phyloP scores from a whole-genome alignment of 2,329 filamentous ascomycete genomes.

The Davidsoniella virescens region DNA sequence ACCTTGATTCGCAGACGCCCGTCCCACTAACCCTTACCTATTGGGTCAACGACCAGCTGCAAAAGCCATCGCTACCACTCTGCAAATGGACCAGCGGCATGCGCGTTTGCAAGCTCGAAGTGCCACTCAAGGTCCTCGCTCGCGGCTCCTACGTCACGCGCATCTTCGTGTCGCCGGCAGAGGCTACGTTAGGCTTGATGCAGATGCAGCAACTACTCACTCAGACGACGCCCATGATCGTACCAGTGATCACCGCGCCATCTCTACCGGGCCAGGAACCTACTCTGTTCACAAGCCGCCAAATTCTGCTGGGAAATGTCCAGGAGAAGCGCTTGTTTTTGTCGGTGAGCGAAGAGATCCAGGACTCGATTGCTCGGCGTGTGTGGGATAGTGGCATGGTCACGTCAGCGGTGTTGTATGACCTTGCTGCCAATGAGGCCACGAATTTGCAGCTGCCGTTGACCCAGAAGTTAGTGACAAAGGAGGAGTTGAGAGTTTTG shows the following conservation, averaged over 20 bases:
- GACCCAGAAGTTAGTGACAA: not conserved
- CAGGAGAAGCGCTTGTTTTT: slow-evolving; percentile 11
- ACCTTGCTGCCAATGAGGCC: slow-evolving; percentile 1
- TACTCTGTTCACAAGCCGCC: slow-evolving; percentile 10
- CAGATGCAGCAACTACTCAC: slow-evolving; percentile 10
- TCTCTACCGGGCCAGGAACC: slow-evolving; percentile 4
- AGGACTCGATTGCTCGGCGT: slow-evolving; percentile 43
- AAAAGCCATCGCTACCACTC: slow-evolving; percentile 17
- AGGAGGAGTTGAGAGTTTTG: slow-evolving; percentile 21
- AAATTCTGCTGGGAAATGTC: slow-evolving; percentile 11
- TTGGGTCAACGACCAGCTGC: slow-evolving; percentile 20
- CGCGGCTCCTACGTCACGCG: slow-evolving; percentile 11
- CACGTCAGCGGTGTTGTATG: slow-evolving; percentile 23
- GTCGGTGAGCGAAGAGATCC: slow-evolving; percentile 37
- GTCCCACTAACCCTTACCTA: slow-evolving; percentile 23
- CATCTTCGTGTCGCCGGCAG: slow-evolving; percentile 12
- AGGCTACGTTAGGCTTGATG: slow-evolving; percentile 7
- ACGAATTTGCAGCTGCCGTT: not conserved
- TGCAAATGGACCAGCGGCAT: slow-evolving; percentile 21
- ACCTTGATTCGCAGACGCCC: slow-evolving; percentile 29
- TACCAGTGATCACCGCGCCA: slow-evolving; percentile 9
- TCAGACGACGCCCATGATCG: slow-evolving; percentile 8
- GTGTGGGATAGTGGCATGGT: slow-evolving; percentile 42
- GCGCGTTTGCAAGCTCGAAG: slow-evolving; percentile 24
- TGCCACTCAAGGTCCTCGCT: slow-evolving; percentile 12